Evolutionary conservation across 2,329 filamentous ascomycete species (phyloP).

Genomic region (Cadophora malorum): DNA sequence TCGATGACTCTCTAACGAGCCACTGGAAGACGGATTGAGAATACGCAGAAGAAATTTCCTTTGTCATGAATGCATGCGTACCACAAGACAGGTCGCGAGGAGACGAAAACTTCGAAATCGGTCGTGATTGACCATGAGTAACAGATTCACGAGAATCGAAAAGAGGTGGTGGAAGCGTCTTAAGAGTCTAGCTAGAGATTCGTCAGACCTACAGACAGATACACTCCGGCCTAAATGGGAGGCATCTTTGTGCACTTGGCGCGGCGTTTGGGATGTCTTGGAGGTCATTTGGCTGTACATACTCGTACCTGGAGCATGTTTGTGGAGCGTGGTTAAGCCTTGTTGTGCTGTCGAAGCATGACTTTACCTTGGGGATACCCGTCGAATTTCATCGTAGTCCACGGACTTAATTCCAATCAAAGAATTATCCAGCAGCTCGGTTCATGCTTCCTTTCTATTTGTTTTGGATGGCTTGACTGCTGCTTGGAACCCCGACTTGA

Average conservation of each 20-base stretch:
- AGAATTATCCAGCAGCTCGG: conserved; percentile 14
- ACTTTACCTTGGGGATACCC: conserved; percentile 27
- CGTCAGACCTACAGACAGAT: neutral
- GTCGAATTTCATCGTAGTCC: conserved; percentile 20
- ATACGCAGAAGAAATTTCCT: conserved; percentile 13
- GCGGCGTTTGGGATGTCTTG: conserved; percentile 28
- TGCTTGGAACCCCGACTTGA: neutral
- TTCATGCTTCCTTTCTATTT: neutral
- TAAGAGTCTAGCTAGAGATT: conserved; percentile 6
- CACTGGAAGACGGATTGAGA: conserved; percentile 93
- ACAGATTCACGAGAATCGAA: conserved; percentile 6
- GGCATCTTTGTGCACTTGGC: conserved; percentile 30
- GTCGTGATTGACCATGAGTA: neutral
- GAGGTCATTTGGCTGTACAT: conserved; percentile 32
- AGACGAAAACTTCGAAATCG: neutral
- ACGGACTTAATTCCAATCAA: conserved; percentile 21
- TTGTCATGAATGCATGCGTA: conserved; percentile 22
- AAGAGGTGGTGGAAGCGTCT: conserved; percentile 18
- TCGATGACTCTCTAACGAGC: conserved; percentile 72
- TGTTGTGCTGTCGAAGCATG: conserved; percentile 22
- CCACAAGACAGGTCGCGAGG: neutral
- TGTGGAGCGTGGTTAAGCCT: conserved; percentile 23
- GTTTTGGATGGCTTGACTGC: neutral
- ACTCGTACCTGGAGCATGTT: conserved; percentile 29
- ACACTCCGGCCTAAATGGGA: conserved; percentile 5